These are phyloP conservation scores for Xerocomus potaroensis DNA, from an alignment of 768 basidiomycete genomes.

Conservation along the genomic window DNA sequence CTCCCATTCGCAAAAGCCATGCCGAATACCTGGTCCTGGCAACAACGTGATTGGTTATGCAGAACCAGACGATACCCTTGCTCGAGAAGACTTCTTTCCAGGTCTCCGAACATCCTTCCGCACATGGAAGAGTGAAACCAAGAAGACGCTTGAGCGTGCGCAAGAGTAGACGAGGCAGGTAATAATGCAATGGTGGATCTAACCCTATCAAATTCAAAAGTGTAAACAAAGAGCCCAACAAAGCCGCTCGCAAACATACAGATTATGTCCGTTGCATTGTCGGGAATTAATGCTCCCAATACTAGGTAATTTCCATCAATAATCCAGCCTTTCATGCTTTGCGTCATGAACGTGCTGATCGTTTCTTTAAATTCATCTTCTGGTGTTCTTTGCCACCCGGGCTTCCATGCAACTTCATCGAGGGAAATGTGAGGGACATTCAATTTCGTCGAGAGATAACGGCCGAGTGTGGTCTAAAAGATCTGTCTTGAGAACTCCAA, in stretches of 20 bases:
- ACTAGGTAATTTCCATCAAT: slow-evolving; percentile 45
- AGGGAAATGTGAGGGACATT: slow-evolving; percentile 43
- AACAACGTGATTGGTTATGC: slow-evolving; percentile 38
- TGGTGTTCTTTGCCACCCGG: slow-evolving; percentile 40
- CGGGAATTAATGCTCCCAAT: slow-evolving; percentile 32
- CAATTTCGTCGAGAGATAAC: slow-evolving; percentile 41
- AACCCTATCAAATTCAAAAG: slow-evolving; percentile 44
- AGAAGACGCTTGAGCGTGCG: slow-evolving; percentile 49
- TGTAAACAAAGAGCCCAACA: neutral
- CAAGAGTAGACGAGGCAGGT: slow-evolving; percentile 54
- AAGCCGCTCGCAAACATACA: slow-evolving; percentile 35
- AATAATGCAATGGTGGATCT: slow-evolving; percentile 57
- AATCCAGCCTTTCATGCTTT: slow-evolving; percentile 45
- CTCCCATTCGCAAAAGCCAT: slow-evolving; percentile 13
- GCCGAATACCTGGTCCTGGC: slow-evolving; percentile 13
- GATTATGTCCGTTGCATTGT: slow-evolving; percentile 47
- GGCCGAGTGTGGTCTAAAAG: slow-evolving; percentile 46
- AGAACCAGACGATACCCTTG: slow-evolving; percentile 48
- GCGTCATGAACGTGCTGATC: slow-evolving; percentile 20
- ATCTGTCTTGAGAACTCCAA: neutral
- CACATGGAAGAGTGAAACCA: slow-evolving; percentile 37
- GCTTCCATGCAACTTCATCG: slow-evolving; percentile 46
- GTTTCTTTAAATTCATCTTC: slow-evolving; percentile 21
- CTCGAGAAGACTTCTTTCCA: slow-evolving; percentile 42
- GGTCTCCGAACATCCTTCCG: slow-evolving; percentile 45